A percentile compares a stretch with the other conserved stretches of the same genome.
Conservation (phyloP, 2,329 filamentous ascomycete species). For the Fusarium pininemorale region DNA sequence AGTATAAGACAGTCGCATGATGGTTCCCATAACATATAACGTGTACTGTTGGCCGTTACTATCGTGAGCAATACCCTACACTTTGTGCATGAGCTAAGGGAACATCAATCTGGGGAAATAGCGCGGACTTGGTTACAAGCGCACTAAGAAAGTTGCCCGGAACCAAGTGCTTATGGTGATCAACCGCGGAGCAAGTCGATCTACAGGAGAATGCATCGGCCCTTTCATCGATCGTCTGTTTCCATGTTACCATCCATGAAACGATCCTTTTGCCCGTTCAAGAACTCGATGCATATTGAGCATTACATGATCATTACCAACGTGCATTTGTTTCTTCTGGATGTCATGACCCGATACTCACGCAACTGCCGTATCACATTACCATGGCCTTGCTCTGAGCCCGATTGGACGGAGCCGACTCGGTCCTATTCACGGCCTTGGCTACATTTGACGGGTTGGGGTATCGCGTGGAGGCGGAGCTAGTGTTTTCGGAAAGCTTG, state of each 20-base stretch:
- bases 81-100: neutral
- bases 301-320: slow-evolving; percentile 3
- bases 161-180: neutral
- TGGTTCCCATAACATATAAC: too few species aligned
- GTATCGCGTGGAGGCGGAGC: neutral
- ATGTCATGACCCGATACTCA: neutral
- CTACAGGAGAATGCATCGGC: neutral
- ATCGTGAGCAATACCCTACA: neutral
- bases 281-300: neutral
- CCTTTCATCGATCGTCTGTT: neutral
- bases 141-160: neutral
- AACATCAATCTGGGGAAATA: neutral
- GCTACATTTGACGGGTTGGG: neutral
- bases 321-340: too few species aligned
- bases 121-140: neutral
- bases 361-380: neutral
- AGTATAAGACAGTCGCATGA: neutral
- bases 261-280: neutral
- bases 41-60: too few species aligned
- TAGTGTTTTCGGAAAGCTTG: neutral
- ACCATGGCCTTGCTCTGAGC: neutral
- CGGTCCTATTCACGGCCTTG: neutral
- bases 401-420: neutral
- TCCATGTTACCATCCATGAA: neutral
- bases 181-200: neutral